Evolutionary conservation across 73 alveolate species (phyloP).

Genomic region (Symbiodinium natans): DNA sequence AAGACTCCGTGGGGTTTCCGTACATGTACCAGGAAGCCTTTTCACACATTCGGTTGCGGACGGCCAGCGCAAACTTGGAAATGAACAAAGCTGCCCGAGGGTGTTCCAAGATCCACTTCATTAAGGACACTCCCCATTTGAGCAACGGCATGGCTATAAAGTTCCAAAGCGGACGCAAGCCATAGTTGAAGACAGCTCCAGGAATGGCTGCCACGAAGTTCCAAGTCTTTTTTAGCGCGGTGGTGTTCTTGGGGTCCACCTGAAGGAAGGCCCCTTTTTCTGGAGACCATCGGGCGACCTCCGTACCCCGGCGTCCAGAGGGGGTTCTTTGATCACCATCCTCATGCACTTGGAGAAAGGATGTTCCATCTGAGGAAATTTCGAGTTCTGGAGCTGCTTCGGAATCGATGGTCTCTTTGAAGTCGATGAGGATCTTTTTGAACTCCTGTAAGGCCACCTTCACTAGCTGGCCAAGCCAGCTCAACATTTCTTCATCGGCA

Average conservation of each 20-base stretch:
- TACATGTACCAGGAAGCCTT: conserved; percentile 8
- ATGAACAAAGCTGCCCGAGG: conserved; percentile 63
- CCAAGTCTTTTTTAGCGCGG: conserved; percentile 8
- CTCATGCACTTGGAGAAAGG: conserved; percentile 8
- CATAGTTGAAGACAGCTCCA: conserved; percentile 59
- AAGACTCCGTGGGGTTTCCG: conserved; percentile 28
- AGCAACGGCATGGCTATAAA: conserved; percentile 65
- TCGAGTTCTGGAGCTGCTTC: conserved; percentile 47
- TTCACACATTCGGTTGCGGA: conserved; percentile 24
- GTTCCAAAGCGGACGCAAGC: conserved; percentile 72
- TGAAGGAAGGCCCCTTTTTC: conserved; percentile 62
- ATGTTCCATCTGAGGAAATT: conserved; percentile 26
- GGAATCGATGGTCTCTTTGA: conserved; percentile 33
- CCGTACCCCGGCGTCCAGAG: conserved; percentile 18
- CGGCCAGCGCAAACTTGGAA: conserved; percentile 36
- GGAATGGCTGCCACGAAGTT: conserved; percentile 3
- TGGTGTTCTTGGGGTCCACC: background rate
- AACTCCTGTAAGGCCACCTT: conserved; percentile 22
- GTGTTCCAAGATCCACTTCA: conserved; percentile 72
- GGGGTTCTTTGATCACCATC: conserved; percentile 40
- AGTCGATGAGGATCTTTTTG: conserved; percentile 34
- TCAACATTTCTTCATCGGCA: conserved; percentile 15
- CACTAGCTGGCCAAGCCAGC: conserved; percentile 55
- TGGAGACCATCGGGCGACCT: conserved; percentile 47
- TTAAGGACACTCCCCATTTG: conserved; percentile 3